Conservation (phyloP, 225 moss, liverwort and hornwort genomes). For the Antitrichia curtipendula region DNA sequence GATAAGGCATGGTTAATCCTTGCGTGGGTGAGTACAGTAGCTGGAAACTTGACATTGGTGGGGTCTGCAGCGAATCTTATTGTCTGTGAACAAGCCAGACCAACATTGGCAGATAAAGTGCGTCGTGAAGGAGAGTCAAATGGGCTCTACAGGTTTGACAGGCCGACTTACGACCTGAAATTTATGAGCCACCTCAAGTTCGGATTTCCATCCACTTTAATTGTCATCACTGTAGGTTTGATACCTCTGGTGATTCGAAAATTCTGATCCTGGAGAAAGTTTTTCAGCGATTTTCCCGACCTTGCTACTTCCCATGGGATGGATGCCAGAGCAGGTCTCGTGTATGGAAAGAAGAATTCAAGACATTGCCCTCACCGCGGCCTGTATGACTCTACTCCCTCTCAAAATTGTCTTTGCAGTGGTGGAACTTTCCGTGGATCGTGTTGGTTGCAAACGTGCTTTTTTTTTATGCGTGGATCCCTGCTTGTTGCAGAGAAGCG, state of each 20-base stretch:
- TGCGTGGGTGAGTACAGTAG: constrained; percentile 98
- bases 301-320: background rate
- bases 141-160: background rate
- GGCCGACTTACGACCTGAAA: constrained; percentile 33
- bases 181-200: constrained; percentile 77
- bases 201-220: constrained; percentile 69
- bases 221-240: constrained; percentile 61
- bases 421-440: background rate
- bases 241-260: constrained; percentile 20
- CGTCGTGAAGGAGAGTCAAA: background rate
- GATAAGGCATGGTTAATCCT: constrained; percentile 77
- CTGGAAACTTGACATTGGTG: constrained; percentile 77
- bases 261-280: background rate
- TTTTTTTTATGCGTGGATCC: background rate
- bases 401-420: background rate
- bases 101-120: background rate
- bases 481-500: background rate
- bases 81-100: constrained; percentile 75
- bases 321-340: background rate
- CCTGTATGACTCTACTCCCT: background rate
- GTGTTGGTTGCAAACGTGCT: background rate
- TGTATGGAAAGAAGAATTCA: background rate
- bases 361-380: background rate
- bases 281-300: background rate
- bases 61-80: constrained; percentile 91